Percentiles rank a stretch among this genome's conserved stretches.
phyloP scores from a whole-genome alignment of 2,329 filamentous ascomycete genomes.

The Colletotrichum sp. region DNA sequence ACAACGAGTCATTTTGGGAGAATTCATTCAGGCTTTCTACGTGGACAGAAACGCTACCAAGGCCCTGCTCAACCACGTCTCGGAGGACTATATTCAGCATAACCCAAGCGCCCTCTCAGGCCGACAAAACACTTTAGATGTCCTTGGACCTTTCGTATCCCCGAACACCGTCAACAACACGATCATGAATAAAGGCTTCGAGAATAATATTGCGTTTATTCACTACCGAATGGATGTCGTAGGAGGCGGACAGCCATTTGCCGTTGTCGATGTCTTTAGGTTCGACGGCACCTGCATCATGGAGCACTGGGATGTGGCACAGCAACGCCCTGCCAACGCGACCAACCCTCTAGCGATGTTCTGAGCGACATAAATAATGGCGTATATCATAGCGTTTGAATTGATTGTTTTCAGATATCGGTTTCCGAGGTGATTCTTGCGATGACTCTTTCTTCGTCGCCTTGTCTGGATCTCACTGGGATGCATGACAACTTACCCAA shows the following conservation, averaged over 20 bases:
- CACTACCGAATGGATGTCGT: conserved; percentile 11
- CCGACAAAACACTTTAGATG: not conserved
- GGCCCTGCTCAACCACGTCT: conserved; percentile 7
- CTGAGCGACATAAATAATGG: not conserved
- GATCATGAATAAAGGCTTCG: not conserved
- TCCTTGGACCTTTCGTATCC: not conserved
- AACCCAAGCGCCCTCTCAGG: conserved; percentile 15
- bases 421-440: not conserved
- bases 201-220: conserved; percentile 1
- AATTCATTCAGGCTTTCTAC: conserved; percentile 10
- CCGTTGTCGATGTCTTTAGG: conserved; percentile 18
- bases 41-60: conserved; percentile 1
- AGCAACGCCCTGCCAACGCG: not conserved
- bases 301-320: conserved; percentile 21
- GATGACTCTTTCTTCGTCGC: not conserved
- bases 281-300: conserved; percentile 20
- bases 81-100: conserved; percentile 20
- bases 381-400: not conserved
- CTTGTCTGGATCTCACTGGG: not conserved
- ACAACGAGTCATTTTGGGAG: not conserved
- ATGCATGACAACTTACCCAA: not conserved
- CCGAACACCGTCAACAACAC: conserved; percentile 2
- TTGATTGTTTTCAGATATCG: not conserved
- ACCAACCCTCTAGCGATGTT: conserved; percentile 16
- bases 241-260: not conserved